Percentiles rank a stretch among this genome's conserved stretches.
Evolutionary conservation across 495 filamentous ascomycete species (phyloP).

Genomic region (Bacidia gigantensis): DNA sequence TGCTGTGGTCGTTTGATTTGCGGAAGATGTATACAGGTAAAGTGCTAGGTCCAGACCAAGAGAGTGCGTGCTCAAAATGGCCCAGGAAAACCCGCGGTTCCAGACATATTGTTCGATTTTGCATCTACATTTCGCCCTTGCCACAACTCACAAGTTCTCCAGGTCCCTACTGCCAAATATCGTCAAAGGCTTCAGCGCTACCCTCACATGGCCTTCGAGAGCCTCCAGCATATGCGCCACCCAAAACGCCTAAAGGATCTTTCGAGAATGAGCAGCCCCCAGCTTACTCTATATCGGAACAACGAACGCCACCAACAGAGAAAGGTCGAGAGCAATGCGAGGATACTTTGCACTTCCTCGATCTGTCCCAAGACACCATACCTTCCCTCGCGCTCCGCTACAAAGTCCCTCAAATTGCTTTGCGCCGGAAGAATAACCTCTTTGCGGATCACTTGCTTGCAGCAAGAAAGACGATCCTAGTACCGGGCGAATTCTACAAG

Average conservation of each 20-base stretch:
- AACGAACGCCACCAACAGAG: slow-evolving; percentile 7
- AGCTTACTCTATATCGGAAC: slow-evolving; percentile 23
- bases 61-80: background rate
- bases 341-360: slow-evolving; percentile 55
- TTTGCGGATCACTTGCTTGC: slow-evolving; percentile 50
- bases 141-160: background rate
- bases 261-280: slow-evolving; percentile 25
- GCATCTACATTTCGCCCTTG: no score
- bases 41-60: slow-evolving; percentile 2
- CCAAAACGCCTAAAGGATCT: slow-evolving; percentile 13
- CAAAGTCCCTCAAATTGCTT: slow-evolving; percentile 38
- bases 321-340: slow-evolving; percentile 22
- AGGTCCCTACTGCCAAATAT: slow-evolving; percentile 44
- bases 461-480: slow-evolving; percentile 50
- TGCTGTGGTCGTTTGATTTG: slow-evolving; percentile 61
- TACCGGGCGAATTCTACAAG: slow-evolving; percentile 51
- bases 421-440: slow-evolving; percentile 49
- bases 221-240: slow-evolving; percentile 43
- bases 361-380: slow-evolving; percentile 47
- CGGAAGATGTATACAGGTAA: slow-evolving; percentile 47
- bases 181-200: slow-evolving; percentile 34
- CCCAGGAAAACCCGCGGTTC: slow-evolving; percentile 54
- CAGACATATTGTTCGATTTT: slow-evolving; percentile 50
- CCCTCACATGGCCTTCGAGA: slow-evolving; percentile 39
- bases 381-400: slow-evolving; percentile 54